These are phyloP conservation scores for Erigeron canadensis DNA, from an alignment of 129 eudicot genomes.

Conservation along the genomic window DNA sequence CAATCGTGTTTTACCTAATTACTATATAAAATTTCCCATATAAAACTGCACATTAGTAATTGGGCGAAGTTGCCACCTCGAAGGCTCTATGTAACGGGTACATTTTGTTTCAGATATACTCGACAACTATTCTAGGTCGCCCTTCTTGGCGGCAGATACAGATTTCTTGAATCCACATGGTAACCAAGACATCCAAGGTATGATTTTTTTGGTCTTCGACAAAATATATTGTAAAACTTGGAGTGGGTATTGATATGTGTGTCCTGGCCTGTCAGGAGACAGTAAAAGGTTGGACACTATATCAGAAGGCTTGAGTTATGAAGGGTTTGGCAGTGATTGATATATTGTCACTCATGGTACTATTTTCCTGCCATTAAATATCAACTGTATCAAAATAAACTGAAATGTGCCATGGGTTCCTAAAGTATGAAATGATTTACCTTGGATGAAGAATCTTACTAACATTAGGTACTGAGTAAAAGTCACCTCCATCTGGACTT, in stretches of 20 bases:
- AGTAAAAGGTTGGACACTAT: constrained; percentile 48
- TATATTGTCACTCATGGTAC: constrained; percentile 32
- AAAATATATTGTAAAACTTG: background rate
- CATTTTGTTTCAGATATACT: constrained; percentile 47
- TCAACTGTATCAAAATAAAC: constrained; percentile 2
- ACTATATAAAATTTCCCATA: background rate
- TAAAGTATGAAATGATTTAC: background rate
- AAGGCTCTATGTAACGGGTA: background rate
- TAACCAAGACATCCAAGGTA: constrained; percentile 56
- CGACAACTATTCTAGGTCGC: constrained; percentile 61
- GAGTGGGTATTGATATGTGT: constrained; percentile 31
- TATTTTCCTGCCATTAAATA: constrained; percentile 9
- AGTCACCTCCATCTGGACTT: background rate
- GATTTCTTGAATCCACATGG: constrained; percentile 55
- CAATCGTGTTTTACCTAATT: too few relatives aligned
- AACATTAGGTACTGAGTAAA: background rate
- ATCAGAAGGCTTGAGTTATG: constrained; percentile 69
- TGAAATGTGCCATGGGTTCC: constrained; percentile 19
- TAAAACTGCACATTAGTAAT: background rate
- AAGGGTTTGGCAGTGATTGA: constrained; percentile 66
- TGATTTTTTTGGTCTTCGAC: constrained; percentile 11
- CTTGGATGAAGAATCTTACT: background rate
- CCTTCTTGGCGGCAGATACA: constrained; percentile 53
- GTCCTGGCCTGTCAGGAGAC: constrained; percentile 46
- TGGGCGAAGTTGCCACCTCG: background rate